phyloP scores from a whole-genome alignment of 2,329 filamentous ascomycete genomes.

The Cercospora sesami region DNA sequence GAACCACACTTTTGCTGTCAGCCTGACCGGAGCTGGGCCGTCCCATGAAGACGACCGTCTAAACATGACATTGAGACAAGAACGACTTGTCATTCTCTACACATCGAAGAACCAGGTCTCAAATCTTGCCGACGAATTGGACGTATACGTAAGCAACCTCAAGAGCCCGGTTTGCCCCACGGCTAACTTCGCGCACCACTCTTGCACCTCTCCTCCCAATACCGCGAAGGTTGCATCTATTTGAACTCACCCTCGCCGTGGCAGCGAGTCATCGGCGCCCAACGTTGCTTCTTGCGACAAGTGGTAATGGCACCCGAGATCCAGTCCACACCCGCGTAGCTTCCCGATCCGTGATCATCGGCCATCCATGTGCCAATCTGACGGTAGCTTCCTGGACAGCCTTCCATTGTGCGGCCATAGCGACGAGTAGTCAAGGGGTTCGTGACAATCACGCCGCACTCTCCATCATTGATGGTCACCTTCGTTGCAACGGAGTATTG shows the following conservation, averaged over 20 bases:
- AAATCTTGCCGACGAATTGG: background rate
- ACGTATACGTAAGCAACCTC: background rate
- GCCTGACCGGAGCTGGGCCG: background rate
- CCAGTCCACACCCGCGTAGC: slow-evolving; percentile 24
- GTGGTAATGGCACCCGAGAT: slow-evolving; percentile 24
- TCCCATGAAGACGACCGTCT: background rate
- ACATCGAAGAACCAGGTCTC: background rate
- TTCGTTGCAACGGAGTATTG: slow-evolving; percentile 15
- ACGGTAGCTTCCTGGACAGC: slow-evolving; percentile 20
- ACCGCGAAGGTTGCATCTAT: background rate
- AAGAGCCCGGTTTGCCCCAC: background rate
- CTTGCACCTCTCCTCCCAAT: background rate
- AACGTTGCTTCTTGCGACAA: slow-evolving; percentile 21
- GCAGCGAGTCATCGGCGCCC: slow-evolving; percentile 27
- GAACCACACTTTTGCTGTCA: background rate
- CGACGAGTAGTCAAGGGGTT: slow-evolving; percentile 27
- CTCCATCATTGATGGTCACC: slow-evolving; percentile 12
- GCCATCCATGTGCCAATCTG: slow-evolving; percentile 26
- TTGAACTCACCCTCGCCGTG: slow-evolving; percentile 19
- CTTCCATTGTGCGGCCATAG: slow-evolving; percentile 24
- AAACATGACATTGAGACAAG: background rate
- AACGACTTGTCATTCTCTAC: background rate
- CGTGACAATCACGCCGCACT: slow-evolving; percentile 24
- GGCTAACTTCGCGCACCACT: background rate
- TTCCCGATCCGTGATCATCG: slow-evolving; percentile 20